Conservation (phyloP, 139 green algal species). For the Edaphochlamys debaryana region DNA sequence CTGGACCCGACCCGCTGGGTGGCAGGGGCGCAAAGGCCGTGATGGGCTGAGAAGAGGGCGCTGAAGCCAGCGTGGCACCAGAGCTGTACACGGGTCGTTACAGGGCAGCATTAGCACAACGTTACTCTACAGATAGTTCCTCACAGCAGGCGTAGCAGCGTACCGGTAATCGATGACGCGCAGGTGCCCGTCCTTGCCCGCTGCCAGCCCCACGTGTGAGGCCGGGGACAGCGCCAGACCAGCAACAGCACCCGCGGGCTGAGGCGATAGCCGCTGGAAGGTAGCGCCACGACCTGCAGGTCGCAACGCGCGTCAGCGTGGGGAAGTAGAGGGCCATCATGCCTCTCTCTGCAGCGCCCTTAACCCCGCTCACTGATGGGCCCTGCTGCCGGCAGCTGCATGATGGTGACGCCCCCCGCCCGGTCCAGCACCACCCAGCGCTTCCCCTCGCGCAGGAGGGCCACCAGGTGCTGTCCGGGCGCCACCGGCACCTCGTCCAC, state of each 20-base stretch:
- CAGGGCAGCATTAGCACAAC: too few relatives aligned
- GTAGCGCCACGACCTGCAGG: slow-evolving; percentile 33
- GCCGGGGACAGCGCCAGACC: slow-evolving; percentile 52
- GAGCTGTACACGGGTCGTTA: too few relatives aligned
- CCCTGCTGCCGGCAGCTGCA: slow-evolving; percentile 43
- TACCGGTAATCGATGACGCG: slow-evolving; percentile 69
- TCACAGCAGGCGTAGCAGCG: too few relatives aligned
- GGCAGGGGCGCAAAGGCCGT: slow-evolving; percentile 40
- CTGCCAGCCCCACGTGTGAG: slow-evolving; percentile 64
- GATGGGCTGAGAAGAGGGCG: slow-evolving; percentile 1
- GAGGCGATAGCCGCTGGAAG: slow-evolving; percentile 27
- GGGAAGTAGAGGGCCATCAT: not conserved
- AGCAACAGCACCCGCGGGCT: slow-evolving; percentile 62
- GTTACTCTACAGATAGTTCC: too few relatives aligned
- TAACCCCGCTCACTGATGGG: slow-evolving; percentile 13
- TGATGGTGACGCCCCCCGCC: slow-evolving; percentile 53
- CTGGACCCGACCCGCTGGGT: too few relatives aligned
- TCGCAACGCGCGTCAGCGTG: not conserved
- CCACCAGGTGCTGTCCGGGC: slow-evolving; percentile 40
- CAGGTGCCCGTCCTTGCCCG: slow-evolving; percentile 64
- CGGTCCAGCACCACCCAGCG: slow-evolving; percentile 73
- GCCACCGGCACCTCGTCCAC: slow-evolving; percentile 53
- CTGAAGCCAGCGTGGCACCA: slow-evolving; percentile 10
- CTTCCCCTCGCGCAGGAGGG: slow-evolving; percentile 53
- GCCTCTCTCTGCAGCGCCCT: too few relatives aligned